A percentile compares a stretch with the other conserved stretches of the same genome.
These are phyloP conservation scores for Plenodomus tracheiphilus DNA, from an alignment of 2,329 filamentous ascomycete species.

Conservation along the genomic window DNA sequence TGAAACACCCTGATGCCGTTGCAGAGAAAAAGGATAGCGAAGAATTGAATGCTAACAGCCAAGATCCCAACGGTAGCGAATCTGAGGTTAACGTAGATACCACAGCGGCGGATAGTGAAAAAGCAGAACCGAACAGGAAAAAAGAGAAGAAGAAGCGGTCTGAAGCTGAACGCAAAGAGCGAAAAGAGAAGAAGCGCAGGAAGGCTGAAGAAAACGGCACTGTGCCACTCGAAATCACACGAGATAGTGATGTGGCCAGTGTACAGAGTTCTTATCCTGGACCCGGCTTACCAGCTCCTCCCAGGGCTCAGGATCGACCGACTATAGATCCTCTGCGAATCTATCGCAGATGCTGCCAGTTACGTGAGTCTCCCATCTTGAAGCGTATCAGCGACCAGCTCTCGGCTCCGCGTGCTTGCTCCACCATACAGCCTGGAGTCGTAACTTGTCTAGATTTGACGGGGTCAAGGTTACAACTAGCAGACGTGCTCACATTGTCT, in stretches of 20 bases:
- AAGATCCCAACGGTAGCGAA: conserved; percentile 48
- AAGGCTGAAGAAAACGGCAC: conserved; percentile 86
- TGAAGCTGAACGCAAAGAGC: conserved; percentile 87
- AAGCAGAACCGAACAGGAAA: conserved; percentile 63
- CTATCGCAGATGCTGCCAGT: conserved; percentile 90
- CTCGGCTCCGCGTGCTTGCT: conserved; percentile 67
- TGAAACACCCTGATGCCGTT: conserved; percentile 67
- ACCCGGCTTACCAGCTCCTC: conserved; percentile 25
- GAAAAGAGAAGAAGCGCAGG: conserved; percentile 84
- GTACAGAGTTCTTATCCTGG: conserved; percentile 21
- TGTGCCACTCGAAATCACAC: conserved; percentile 79
- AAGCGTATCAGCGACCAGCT: conserved; percentile 93
- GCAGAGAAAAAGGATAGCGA: conserved; percentile 60
- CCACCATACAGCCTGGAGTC: conserved; percentile 68
- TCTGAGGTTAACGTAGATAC: conserved; percentile 48
- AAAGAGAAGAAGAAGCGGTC: conserved; percentile 96
- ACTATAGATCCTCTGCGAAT: conserved; percentile 92
- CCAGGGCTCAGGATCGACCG: conserved; percentile 66
- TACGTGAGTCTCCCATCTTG: conserved; percentile 88
- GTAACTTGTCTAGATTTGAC: conserved; percentile 83
- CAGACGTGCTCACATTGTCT: conserved; percentile 83
- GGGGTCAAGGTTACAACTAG: conserved; percentile 78
- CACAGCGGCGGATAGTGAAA: conserved; percentile 36
- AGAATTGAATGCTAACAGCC: conserved; percentile 37
- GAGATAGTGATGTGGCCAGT: conserved; percentile 59